phyloP scores from a whole-genome alignment of 2,329 filamentous ascomycete genomes.

The Dactylellina parvicollis region DNA sequence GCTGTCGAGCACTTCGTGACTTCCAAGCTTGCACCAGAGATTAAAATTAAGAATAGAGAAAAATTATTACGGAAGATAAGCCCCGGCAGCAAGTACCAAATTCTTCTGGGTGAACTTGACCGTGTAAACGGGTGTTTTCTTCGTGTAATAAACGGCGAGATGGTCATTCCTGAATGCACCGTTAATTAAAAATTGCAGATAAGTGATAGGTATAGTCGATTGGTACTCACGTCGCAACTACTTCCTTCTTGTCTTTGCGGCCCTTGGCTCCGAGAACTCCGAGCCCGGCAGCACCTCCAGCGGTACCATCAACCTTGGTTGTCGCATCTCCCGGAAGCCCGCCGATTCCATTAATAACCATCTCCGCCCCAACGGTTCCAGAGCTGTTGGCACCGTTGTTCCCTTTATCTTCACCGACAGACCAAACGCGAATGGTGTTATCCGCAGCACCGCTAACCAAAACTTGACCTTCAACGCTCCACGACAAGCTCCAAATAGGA shows the following conservation, averaged over 20 bases:
- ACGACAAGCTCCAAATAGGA: conserved; percentile 91
- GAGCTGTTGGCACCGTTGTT: conserved; percentile 70
- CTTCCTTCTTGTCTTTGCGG: conserved; percentile 54
- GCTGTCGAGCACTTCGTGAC: conserved; percentile 44
- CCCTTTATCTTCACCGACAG: conserved; percentile 75
- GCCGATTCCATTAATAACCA: conserved; percentile 60
- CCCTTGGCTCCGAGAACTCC: conserved; percentile 55
- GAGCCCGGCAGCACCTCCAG: conserved; percentile 66
- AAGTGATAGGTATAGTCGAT: conserved; percentile 58
- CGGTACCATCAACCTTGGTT: conserved; percentile 63
- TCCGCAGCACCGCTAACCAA: conserved; percentile 91
- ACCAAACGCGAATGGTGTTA: conserved; percentile 92
- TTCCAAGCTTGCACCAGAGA: conserved; percentile 62
- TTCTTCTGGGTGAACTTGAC: conserved; percentile 97
- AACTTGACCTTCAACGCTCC: conserved; percentile 90
- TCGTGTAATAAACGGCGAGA: conserved; percentile 92
- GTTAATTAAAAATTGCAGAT: conserved; percentile 53
- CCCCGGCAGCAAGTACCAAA: conserved; percentile 74
- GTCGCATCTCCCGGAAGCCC: conserved; percentile 62
- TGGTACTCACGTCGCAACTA: conserved; percentile 58
- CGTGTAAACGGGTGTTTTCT: conserved; percentile 94
- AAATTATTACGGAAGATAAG: conserved; percentile 51
- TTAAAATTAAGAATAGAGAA: conserved; percentile 62
- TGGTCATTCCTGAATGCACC: conserved; percentile 80
- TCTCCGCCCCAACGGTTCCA: conserved; percentile 60